These are phyloP conservation scores for Jatropha podagrica DNA, from an alignment of 441 rosid species.

Conservation along the genomic window DNA sequence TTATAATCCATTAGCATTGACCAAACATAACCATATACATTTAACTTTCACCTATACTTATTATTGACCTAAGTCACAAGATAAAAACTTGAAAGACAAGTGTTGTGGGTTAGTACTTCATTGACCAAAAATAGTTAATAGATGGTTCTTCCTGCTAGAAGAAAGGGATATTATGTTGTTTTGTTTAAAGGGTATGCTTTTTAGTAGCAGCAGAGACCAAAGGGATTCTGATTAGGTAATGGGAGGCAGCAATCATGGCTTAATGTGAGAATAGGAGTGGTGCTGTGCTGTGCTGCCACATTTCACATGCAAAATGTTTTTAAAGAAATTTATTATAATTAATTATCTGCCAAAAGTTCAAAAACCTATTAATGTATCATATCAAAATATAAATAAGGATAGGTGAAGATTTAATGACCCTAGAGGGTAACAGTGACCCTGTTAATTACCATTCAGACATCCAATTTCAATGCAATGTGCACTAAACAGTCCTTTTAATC, in stretches of 20 bases:
- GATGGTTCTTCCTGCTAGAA: not conserved
- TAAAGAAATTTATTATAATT: not conserved
- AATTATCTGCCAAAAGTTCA: not conserved
- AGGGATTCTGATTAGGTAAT: not conserved
- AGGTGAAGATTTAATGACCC: no score
- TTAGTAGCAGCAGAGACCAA: not conserved
- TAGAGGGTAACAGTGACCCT: not conserved
- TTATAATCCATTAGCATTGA: not conserved
- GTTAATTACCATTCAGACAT: not conserved
- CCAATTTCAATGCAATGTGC: constrained; percentile 16
- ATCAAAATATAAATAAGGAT: no score
- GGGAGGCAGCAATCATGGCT: constrained; percentile 16
- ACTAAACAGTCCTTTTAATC: not conserved
- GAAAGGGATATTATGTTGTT: constrained; percentile 7
- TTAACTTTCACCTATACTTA: not conserved
- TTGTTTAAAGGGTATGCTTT: constrained; percentile 3
- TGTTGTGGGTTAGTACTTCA: not conserved
- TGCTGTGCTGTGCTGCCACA: not conserved
- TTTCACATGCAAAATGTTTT: not conserved
- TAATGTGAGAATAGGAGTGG: not conserved
- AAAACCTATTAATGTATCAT: no score
- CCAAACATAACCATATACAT: not conserved
- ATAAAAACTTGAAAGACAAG: constrained; percentile 1
- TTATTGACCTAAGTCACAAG: not conserved
- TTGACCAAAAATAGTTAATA: not conserved